Percentiles rank a stretch among this genome's conserved stretches.
phyloP scores from a whole-genome alignment of 495 filamentous ascomycete genomes.

The Annulohypoxylon bovei region DNA sequence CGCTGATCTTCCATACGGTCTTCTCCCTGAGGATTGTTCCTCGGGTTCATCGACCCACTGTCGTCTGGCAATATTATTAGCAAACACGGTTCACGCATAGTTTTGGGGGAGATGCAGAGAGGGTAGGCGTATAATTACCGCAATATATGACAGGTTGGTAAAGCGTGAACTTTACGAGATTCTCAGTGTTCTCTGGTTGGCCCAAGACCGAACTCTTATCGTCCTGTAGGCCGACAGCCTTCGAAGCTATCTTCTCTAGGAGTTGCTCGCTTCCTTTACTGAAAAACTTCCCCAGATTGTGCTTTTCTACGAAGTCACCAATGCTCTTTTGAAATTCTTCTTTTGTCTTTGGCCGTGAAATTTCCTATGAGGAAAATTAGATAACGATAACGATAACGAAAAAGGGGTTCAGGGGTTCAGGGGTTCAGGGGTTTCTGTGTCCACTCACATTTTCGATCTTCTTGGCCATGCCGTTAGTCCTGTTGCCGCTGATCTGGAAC shows the following conservation, averaged over 20 bases:
- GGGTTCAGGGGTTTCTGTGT: neutral
- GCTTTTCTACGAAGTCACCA: constrained; percentile 17
- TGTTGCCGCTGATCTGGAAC: constrained; percentile 24
- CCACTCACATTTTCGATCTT: constrained; percentile 5
- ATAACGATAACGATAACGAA: neutral
- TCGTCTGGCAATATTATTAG: constrained; percentile 25
- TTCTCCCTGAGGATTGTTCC: constrained; percentile 10
- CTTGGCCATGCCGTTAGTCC: neutral
- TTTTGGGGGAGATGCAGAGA: neutral
- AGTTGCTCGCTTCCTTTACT: constrained; percentile 6
- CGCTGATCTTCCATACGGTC: constrained; percentile 33
- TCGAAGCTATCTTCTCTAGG: constrained; percentile 21
- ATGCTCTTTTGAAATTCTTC: constrained; percentile 36
- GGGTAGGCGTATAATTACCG: constrained; percentile 8
- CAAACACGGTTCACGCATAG: neutral
- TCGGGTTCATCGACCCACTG: constrained; percentile 31
- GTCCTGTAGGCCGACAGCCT: constrained; percentile 30
- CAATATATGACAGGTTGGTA: constrained; percentile 39
- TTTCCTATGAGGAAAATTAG: constrained; percentile 13
- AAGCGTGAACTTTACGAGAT: constrained; percentile 29
- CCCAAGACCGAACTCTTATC: constrained; percentile 11
- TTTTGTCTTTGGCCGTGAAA: constrained; percentile 16
- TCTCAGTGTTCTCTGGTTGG: constrained; percentile 21
- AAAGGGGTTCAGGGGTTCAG: neutral
- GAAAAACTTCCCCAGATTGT: constrained; percentile 32